Conservation (phyloP, 768 basidiomycete species). For the Gloeophyllum trabeum region DNA sequence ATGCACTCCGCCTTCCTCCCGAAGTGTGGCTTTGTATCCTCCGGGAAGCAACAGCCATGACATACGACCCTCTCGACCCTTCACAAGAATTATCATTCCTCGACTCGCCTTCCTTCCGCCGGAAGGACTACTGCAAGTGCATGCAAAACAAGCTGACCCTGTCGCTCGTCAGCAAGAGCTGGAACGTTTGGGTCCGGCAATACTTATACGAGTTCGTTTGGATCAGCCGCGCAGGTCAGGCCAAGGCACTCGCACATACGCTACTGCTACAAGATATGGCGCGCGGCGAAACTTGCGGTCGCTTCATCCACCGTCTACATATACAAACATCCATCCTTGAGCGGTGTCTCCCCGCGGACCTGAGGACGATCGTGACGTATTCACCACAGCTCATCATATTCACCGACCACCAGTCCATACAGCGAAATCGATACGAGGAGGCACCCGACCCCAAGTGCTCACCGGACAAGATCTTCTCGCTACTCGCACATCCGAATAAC, state of each 20-base stretch:
- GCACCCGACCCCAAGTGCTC: constrained; percentile 30
- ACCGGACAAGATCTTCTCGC: constrained; percentile 37
- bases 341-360: constrained; percentile 52
- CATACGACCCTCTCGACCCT: constrained; percentile 34
- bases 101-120: constrained; percentile 25
- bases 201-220: constrained; percentile 61
- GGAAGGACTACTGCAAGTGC: constrained; percentile 29
- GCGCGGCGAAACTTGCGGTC: constrained; percentile 18
- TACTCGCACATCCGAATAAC: constrained; percentile 43
- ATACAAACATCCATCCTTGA: constrained; percentile 60
- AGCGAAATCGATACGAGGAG: constrained; percentile 38
- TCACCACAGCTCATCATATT: constrained; percentile 48
- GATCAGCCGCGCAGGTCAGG: constrained; percentile 45
- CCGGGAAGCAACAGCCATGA: constrained; percentile 38
- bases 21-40: constrained; percentile 63
- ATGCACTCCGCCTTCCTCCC: too few species aligned
- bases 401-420: constrained; percentile 53
- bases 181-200: constrained; percentile 41
- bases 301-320: constrained; percentile 51
- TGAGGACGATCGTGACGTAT: constrained; percentile 59
- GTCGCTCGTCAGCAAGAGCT: constrained; percentile 42
- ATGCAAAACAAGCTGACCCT: constrained; percentile 40
- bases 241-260: constrained; percentile 32
- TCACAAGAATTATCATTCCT: too few species aligned
- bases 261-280: too few species aligned